Conservation (phyloP, 2,329 filamentous ascomycete species). For the Bipolaris oryzae region DNA sequence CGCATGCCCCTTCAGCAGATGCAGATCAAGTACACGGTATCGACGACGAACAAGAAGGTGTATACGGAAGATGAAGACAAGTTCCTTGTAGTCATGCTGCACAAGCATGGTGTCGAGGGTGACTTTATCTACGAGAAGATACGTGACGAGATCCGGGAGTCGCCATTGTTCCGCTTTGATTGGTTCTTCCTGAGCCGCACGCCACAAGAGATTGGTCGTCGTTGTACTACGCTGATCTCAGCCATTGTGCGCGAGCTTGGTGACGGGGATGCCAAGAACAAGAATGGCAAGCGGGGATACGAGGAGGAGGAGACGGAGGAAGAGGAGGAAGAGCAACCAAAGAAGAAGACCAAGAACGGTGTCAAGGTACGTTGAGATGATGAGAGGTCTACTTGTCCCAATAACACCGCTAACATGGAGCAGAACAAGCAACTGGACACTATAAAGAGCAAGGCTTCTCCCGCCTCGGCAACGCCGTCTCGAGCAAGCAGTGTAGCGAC, state of each 20-base stretch:
- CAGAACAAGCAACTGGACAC: constrained; percentile 94
- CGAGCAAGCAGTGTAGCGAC: constrained; percentile 88
- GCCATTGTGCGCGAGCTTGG: constrained; percentile 96
- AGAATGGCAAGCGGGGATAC: constrained; percentile 74
- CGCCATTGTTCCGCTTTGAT: constrained; percentile 94
- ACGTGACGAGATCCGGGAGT: constrained; percentile 95
- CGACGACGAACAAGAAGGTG: constrained; percentile 99
- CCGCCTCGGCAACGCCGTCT: constrained; percentile 76
- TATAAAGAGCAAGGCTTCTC: constrained; percentile 77
- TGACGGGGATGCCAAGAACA: constrained; percentile 62
- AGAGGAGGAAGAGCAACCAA: constrained; percentile 76
- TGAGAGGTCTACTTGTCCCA: accelerated
- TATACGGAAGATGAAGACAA: constrained; percentile 98
- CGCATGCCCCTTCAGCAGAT: constrained; percentile 97
- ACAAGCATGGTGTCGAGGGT: constrained; percentile 89
- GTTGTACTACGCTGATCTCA: constrained; percentile 92
- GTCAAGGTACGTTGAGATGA: constrained; percentile 71
- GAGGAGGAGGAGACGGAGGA: constrained; percentile 85
- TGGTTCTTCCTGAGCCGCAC: constrained; percentile 99
- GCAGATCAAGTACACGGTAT: constrained; percentile 98
- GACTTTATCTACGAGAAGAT: constrained; percentile 92
- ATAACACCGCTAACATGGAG: constrained; percentile 21
- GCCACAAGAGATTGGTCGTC: constrained; percentile 86
- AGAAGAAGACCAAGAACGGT: constrained; percentile 91
- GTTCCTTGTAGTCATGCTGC: constrained; percentile 90